phyloP scores from a whole-genome alignment of 495 filamentous ascomycete species.

The Ascodesmis nigricans region DNA sequence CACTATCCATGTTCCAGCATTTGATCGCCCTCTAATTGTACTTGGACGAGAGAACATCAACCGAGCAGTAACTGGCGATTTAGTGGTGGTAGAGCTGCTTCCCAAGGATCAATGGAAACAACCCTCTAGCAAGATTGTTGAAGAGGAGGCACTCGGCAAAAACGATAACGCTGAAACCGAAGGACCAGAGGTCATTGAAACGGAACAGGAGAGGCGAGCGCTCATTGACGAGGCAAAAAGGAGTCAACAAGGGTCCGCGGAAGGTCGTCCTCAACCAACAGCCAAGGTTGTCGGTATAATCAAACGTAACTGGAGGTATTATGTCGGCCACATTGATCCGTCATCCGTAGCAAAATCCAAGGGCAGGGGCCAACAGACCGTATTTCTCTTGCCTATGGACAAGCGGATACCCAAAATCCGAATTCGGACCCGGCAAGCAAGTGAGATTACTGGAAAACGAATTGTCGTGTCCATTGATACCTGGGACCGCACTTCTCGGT shows the following conservation, averaged over 20 bases:
- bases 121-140: conserved; percentile 81
- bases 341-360: conserved; percentile 54
- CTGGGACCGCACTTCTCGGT: conserved; percentile 80
- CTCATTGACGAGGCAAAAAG: conserved; percentile 78
- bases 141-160: conserved; percentile 78
- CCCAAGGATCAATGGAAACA: conserved; percentile 92
- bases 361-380: conserved; percentile 64
- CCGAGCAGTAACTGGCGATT: conserved; percentile 70
- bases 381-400: conserved; percentile 94
- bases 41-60: conserved; percentile 95
- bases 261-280: conserved; percentile 71
- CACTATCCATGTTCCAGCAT: conserved; percentile 67
- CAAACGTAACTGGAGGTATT: conserved; percentile 86
- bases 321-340: conserved; percentile 83
- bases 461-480: conserved; percentile 89
- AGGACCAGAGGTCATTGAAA: conserved; percentile 44
- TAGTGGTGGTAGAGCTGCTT: conserved; percentile 76
- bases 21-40: conserved; percentile 69
- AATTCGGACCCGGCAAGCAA: conserved; percentile 70
- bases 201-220: conserved; percentile 63
- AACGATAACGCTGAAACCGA: conserved; percentile 78
- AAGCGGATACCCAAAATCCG: conserved; percentile 91
- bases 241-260: conserved; percentile 52
- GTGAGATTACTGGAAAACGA: conserved; percentile 68
- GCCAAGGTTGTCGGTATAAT: conserved; percentile 79